Conservation (phyloP, 2,329 filamentous ascomycete genomes). For the Fusarium transvaalense region DNA sequence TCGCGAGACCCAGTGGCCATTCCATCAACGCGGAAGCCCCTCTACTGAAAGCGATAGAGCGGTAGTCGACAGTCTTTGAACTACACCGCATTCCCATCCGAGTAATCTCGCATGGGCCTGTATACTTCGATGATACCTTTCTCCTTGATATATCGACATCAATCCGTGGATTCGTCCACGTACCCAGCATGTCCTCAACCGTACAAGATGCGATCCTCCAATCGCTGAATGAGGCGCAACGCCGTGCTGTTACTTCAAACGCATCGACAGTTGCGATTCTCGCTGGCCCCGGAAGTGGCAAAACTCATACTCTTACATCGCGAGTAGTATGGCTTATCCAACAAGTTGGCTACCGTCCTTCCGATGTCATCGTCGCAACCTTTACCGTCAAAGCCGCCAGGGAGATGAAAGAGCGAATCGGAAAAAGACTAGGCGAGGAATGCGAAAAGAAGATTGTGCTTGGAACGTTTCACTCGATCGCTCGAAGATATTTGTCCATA, state of each 20-base stretch:
- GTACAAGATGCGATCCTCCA: slow-evolving; percentile 56
- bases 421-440: slow-evolving; percentile 81
- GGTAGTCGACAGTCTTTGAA: not conserved
- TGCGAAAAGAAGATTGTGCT: slow-evolving; percentile 82
- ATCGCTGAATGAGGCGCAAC: slow-evolving; percentile 67
- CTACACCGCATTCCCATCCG: not conserved
- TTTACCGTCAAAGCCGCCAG: slow-evolving; percentile 95
- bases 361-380: slow-evolving; percentile 93
- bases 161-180: slow-evolving; percentile 41
- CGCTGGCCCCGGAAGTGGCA: slow-evolving; percentile 79
- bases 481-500: slow-evolving; percentile 82
- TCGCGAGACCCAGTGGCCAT: slow-evolving; percentile 14
- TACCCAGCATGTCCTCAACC: slow-evolving; percentile 47
- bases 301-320: slow-evolving; percentile 94
- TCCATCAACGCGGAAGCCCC: slow-evolving; percentile 1
- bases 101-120: not conserved
- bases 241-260: slow-evolving; percentile 66
- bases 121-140: slow-evolving; percentile 31
- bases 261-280: slow-evolving; percentile 73
- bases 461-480: slow-evolving; percentile 95
- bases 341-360: slow-evolving; percentile 77
- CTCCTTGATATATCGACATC: slow-evolving; percentile 12
- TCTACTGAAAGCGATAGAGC: not conserved
- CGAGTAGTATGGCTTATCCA: slow-evolving; percentile 90
- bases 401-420: slow-evolving; percentile 93